A percentile compares a stretch with the other conserved stretches of the same genome.
These are phyloP conservation scores for Eustoma russellianum DNA, from an alignment of 257 asterid genomes.

Conservation along the genomic window DNA sequence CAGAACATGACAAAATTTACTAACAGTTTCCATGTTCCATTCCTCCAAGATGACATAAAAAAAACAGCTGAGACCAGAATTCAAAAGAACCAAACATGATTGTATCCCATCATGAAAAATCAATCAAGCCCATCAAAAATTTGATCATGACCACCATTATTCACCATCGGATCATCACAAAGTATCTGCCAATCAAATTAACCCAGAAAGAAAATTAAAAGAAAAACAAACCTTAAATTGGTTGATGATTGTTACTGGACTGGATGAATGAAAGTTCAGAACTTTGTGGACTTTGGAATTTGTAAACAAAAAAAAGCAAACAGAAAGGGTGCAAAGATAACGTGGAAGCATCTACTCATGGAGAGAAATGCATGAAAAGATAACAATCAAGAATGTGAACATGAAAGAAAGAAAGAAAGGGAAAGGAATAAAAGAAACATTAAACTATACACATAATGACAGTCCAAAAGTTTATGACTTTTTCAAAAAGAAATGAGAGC, in stretches of 20 bases:
- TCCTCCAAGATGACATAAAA: not conserved
- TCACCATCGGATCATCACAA: slow-evolving; percentile 3
- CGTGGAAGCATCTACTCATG: slow-evolving; percentile 8
- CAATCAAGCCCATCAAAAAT: not conserved
- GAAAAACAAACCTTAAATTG: not conserved
- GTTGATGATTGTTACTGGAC: slow-evolving; percentile 1
- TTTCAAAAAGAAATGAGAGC: slow-evolving; percentile 31
- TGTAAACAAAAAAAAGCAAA: not conserved
- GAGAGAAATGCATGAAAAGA: slow-evolving; percentile 18
- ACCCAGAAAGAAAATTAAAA: no score
- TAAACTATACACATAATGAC: slow-evolving; percentile 23
- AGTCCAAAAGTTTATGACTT: slow-evolving; percentile 32
- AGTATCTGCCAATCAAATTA: no score
- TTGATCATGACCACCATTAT: not conserved
- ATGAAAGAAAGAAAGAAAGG: slow-evolving; percentile 7
- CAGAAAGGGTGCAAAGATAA: slow-evolving; percentile 4
- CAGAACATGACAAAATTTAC: not conserved
- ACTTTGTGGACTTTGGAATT: not conserved
- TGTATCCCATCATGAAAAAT: not conserved
- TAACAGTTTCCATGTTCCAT: not conserved
- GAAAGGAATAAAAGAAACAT: slow-evolving; percentile 12
- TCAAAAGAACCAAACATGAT: not conserved
- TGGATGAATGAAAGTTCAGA: not conserved
- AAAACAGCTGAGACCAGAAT: not conserved
- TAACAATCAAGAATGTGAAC: slow-evolving; percentile 6